Evolutionary conservation across 1,284 basidiomycete species (phyloP), one percentile per base, ranked within the genome.

Genomic region (Violaceomyces palustris): DNA sequence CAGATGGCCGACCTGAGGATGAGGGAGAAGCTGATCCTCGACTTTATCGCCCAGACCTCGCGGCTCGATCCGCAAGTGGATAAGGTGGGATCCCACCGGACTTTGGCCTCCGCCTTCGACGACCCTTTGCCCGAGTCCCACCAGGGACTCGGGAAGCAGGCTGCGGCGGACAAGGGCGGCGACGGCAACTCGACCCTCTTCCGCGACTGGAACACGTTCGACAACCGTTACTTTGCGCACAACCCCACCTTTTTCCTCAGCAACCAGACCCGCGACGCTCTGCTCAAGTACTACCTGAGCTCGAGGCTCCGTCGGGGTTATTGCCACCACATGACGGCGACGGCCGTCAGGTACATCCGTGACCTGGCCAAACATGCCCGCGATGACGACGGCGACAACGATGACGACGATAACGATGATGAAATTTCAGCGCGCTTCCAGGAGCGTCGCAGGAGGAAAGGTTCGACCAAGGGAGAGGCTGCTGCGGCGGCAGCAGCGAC

Each of bases 171-270:
- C n/a, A n/a, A n/a, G n/a, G n/a, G 14, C 14, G 15, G 32, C 19
- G 8, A 22, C 15, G 11, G 18, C 10, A 17, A 18, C 17, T 44
- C 53, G 12, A 59, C 47, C 79, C 82, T 52, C 75, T 83, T 65
- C 19, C 77, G 82, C 21, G 87, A 91, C 65, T 86, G 86, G 81
- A 80, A 80, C 1, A 81, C 84, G 59, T 93, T 94, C 74, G 84
- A 88, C 71, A 88, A 93, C 62, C 89, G 92, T 17, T 87, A 90
- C 69, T 86, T 94, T 66, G 79, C 92, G 9, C 90, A 96, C 75
- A 86, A 83, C 52, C 91, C 90, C 0, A 85, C 84, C 39, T 79
- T 94, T 34, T 84, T 84, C 67, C 79, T 91, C 75, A 86, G 86
- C 67, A 86, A 85, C 69, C 78, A 80, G 14, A 84, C 85, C 12